Base-by-base conservation (phyloP, 2,329 filamentous ascomycete species). In the Blumeria hordei region DNA sequence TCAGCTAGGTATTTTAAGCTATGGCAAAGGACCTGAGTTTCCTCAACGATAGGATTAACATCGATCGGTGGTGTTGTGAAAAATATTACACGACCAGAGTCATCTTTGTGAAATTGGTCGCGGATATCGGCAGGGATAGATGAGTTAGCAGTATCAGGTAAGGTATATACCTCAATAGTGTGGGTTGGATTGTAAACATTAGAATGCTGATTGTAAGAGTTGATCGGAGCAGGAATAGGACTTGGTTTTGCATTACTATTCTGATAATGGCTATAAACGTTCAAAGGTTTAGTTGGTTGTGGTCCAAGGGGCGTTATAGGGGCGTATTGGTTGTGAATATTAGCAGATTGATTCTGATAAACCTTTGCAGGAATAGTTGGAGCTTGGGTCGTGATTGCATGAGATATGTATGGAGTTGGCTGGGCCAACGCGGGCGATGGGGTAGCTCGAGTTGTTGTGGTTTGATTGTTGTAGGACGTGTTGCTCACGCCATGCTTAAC, bases 41-140 rank as follows among this genome's bases (percentile, higher is more conserved):
- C 57, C 18, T 62, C 58, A 9, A 62, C 58, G 35, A 65, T 36
- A 32, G 58, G 60, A 36, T 63, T 60, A 54, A 58, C 55, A 59
- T 79, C 74, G 45, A 82, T 65, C 1, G 81, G 81, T 3, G 81
- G 80, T 0, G 74, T 70, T 1, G 78, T 78, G 69, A 83, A 85
- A 69, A 83, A 85, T 6, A 85, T 69, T 0, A 85, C 70, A 33
- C 74, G 74, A 9, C 80, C 81, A 54, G 74, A 69, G 12, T 78
- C 77, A 59, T 85, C 80, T 53, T 73, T 72, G 56, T 83, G 78
- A 62, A 84, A 85, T 59, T 81, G 76, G 54, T 74, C 68, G 39
- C 81, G 77, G 21, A 84, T 75, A 41, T 81, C 77, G 5, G 70
- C 66, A 0, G 81, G 80, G 55, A 85, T 83, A 14, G 73, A 71